Conservation (phyloP, 106 monocot genomes). For the Dendrobium chrysotoxum region DNA sequence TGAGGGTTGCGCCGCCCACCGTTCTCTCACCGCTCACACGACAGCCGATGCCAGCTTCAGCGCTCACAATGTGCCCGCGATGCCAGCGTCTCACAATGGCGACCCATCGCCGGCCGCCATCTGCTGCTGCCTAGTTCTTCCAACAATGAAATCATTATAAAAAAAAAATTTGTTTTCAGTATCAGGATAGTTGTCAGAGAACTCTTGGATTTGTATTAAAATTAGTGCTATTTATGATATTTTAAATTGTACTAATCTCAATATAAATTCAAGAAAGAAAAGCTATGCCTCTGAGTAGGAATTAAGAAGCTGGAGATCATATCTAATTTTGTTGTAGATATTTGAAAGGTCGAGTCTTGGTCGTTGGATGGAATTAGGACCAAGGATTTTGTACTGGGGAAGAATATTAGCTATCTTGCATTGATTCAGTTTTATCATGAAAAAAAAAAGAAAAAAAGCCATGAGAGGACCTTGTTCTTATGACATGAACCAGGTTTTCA, state of each 20-base stretch:
- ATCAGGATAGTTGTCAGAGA: too few relatives aligned
- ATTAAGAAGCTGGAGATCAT: not conserved
- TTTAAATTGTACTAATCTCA: not conserved
- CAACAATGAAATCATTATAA: too few relatives aligned
- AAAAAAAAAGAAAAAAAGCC: not conserved
- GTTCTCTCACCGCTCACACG: conserved; percentile 69
- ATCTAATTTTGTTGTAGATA: conserved; percentile 2
- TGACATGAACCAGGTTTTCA: not conserved
- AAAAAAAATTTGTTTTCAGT: too few relatives aligned
- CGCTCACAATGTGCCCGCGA: conserved; percentile 83
- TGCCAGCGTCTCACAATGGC: conserved; percentile 65
- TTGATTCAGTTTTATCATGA: not conserved
- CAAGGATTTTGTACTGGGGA: not conserved
- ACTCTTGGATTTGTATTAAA: too few relatives aligned
- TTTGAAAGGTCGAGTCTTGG: not conserved
- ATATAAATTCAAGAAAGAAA: too few relatives aligned
- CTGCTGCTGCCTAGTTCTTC: not conserved
- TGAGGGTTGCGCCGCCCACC: conserved; percentile 71
- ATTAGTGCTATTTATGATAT: not conserved
- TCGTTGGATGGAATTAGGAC: not conserved
- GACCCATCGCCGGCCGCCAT: conserved; percentile 3
- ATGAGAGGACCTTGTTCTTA: not conserved
- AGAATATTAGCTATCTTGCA: not conserved
- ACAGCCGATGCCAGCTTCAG: conserved; percentile 60
- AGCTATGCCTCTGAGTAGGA: too few relatives aligned